These are phyloP conservation scores for Aspergillus diversus DNA, from an alignment of 495 filamentous ascomycete genomes.

Conservation along the genomic window DNA sequence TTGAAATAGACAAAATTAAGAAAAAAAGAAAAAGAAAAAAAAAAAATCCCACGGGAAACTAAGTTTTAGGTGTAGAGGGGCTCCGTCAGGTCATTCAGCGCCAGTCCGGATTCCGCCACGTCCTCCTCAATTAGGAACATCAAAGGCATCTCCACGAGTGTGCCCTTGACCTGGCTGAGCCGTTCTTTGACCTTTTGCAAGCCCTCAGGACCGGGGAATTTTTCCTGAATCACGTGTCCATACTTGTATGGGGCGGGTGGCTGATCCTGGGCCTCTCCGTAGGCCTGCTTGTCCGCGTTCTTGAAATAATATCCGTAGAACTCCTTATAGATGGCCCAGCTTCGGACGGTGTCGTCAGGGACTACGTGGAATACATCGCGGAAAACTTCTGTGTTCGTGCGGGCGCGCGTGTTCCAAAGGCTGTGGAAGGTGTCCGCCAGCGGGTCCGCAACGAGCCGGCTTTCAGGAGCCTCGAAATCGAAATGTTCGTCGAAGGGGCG, in stretches of 20 bases:
- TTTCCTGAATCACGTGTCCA: constrained; percentile 83
- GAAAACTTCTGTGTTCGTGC: constrained; percentile 84
- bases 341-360: constrained; percentile 77
- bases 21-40: constrained; percentile 14
- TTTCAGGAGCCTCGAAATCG: constrained; percentile 79
- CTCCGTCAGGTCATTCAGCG: constrained; percentile 79
- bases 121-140: constrained; percentile 86
- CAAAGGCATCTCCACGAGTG: constrained; percentile 89
- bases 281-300: constrained; percentile 49
- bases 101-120: constrained; percentile 82
- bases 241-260: constrained; percentile 61
- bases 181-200: constrained; percentile 79
- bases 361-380: constrained; percentile 84
- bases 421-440: constrained; percentile 65
- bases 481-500: constrained; percentile 67
- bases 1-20: constrained; percentile 8
- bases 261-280: constrained; percentile 38
- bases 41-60: constrained; percentile 1
- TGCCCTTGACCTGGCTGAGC: constrained; percentile 74
- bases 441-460: constrained; percentile 75
- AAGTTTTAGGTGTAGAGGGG: constrained; percentile 73
- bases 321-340: constrained; percentile 83
- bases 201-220: constrained; percentile 70
- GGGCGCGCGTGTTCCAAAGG: constrained; percentile 75
- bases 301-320: constrained; percentile 81